Evolutionary conservation across 2,329 filamentous ascomycete species (phyloP).

Genomic region (Alternaria sp.): DNA sequence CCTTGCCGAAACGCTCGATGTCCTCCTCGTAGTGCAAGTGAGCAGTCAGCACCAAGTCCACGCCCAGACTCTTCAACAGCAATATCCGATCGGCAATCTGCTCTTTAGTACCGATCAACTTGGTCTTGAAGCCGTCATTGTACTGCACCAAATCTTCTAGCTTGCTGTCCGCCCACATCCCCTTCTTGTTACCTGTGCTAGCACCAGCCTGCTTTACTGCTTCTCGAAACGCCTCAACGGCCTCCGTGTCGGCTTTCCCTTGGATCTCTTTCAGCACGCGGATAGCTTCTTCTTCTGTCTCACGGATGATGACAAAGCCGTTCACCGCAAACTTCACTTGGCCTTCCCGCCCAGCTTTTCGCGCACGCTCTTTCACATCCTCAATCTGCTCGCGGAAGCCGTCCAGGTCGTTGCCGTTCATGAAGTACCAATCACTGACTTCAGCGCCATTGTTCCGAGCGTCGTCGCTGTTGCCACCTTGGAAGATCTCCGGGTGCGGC

Average conservation of each 20-base stretch:
- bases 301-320: constrained; percentile 58
- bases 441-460: constrained; percentile 57
- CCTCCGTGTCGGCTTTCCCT: constrained; percentile 59
- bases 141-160: constrained; percentile 62
- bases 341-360: constrained; percentile 52
- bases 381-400: constrained; percentile 59
- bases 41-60: constrained; percentile 55
- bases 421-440: constrained; percentile 61
- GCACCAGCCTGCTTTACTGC: constrained; percentile 59
- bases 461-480: constrained; percentile 60
- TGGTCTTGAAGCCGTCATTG: constrained; percentile 64
- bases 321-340: constrained; percentile 59
- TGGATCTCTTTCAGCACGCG: constrained; percentile 59
- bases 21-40: constrained; percentile 62
- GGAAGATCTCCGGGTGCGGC: constrained; percentile 60
- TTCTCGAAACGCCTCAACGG: constrained; percentile 57
- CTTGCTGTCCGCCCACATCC: constrained; percentile 61
- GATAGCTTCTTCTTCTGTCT: constrained; percentile 59
- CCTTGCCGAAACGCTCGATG: constrained; percentile 56
- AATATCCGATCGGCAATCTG: constrained; percentile 60
- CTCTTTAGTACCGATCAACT: constrained; percentile 60
- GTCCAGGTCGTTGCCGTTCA: constrained; percentile 63
- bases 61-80: constrained; percentile 55
- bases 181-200: constrained; percentile 55
- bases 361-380: constrained; percentile 57